These are phyloP conservation scores for Arachis stenosperma DNA, from an alignment of 306 rosid species.

Conservation along the genomic window DNA sequence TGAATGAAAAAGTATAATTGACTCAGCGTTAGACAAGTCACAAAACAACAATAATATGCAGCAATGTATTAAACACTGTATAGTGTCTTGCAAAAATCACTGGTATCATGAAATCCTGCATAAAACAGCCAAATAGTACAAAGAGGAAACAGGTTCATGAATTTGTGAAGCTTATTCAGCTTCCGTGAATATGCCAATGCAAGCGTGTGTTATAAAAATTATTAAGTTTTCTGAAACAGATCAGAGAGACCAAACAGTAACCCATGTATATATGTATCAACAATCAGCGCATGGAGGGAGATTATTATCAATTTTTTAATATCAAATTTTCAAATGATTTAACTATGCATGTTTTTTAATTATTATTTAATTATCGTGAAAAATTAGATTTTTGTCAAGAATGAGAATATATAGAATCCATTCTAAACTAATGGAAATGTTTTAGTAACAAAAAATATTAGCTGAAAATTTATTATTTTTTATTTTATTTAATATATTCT, in stretches of 20 bases:
- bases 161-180: slow-evolving; percentile 19
- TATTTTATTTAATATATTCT: too few species aligned
- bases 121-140: not conserved
- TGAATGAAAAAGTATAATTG: not conserved
- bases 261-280: too few species aligned
- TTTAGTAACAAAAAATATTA: too few species aligned
- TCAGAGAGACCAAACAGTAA: not conserved
- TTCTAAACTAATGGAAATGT: too few species aligned
- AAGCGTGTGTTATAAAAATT: not conserved
- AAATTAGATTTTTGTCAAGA: too few species aligned
- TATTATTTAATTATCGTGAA: too few species aligned
- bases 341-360: too few species aligned
- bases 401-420: too few species aligned
- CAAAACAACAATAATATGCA: slow-evolving; percentile 2
- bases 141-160: slow-evolving; percentile 23
- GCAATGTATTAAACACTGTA: slow-evolving; percentile 2
- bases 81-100: slow-evolving; percentile 2
- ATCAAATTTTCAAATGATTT: too few species aligned
- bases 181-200: not conserved
- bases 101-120: slow-evolving; percentile 36
- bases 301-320: too few species aligned
- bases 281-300: too few species aligned
- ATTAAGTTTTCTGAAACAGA: not conserved
- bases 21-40: slow-evolving; percentile 1
- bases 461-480: too few species aligned